Evolutionary conservation across 257 asterid species (phyloP), one percentile per base, ranked within the genome.

Genomic region (Fraxinus excelsior): DNA sequence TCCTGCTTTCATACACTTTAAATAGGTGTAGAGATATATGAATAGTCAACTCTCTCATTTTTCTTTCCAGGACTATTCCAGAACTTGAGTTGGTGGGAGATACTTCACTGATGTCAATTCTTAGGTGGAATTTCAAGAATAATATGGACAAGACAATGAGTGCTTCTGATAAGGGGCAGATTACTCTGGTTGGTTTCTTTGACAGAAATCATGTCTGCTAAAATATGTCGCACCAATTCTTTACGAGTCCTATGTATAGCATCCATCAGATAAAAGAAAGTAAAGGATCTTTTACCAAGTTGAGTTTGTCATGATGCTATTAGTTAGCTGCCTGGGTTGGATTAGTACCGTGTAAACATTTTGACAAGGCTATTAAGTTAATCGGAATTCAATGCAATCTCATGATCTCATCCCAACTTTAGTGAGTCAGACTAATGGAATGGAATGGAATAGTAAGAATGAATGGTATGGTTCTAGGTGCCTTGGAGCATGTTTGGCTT

Each of bases 81-180:
- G 94, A 90, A 67, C 89, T 96, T 73, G 64, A 82, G 76, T 76
- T 84, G 80, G 65, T 93, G 80, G 93, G 95, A 44, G 86, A 78
- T 79, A 88, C 92, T 75, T 88, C 98, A 75, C 78, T 96, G 85
- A 86, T 78, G 85, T 82, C 93, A 74, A 60, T 87, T 72, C 89
- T 96, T 68, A 81, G 97, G 82, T 96, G 99, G 98, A 91, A 88
- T 78, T 91, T 88, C 86, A 91, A 89, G 87, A 87, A 82, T 74
- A 88, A 84, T 75, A 89, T 96, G 97, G 90, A 86, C 71, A 96
- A 88, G 89, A 88, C 92, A 42, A 86, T 93, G 88, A 89, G 97
- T 82, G 84, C 95, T 82, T 91, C 94, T 75, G 94, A 85, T 56
- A 84, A 87, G 65, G 96, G 96, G 73, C 92, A 81, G 80, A 84